Base-by-base conservation (phyloP, 2,329 filamentous ascomycete genomes). In the Grosmannia clavigera region DNA sequence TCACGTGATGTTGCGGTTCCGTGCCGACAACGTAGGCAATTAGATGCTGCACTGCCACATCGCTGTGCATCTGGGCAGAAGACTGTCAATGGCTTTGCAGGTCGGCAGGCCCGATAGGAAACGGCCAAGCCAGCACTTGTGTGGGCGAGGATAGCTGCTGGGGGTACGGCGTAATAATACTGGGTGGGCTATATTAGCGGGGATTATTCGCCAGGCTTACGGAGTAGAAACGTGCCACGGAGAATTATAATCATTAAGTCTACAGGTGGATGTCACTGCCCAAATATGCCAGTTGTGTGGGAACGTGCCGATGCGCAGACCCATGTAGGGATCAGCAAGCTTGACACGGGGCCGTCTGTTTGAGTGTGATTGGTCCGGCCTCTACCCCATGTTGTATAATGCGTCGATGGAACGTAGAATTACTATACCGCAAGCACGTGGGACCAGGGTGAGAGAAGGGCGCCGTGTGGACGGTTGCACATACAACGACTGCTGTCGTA, bases 31-130 rank as follows among this genome's bases (percentile, higher is more conserved):
- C 59, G 64, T 67, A 9, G 72, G 72, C 1, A 57, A 74, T 12
- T 74, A 72, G 73, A 65, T 72, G 51, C 67, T 74, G 54, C 72
- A 74, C 61, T 74, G 72, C 46, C 71, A 73, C 65, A 67, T 72
- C 1, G 60, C 73, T 5, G 73, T 71, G 66, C 71, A 71, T 50
- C 66, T 68, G 61, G 73, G 70, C 1, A 72, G 70, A 33, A 75
- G 76, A 1, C 76, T 76, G 73, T 72, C 71, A 1, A 76, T 76
- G 70, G 60, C 60, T 3, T 27, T 65, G 29, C 63, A 65, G 19
- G 50, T 61, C 19, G 60, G 57, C 7, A 11, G 31, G 33, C 25
- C 33, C 2, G 29, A 9, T 19, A 31, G 52, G 16, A 43, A 4
- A 4, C 22, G 25, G 12, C 11, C 10, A 10, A 29, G 6, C 40